Percentiles rank a stretch among this genome's conserved stretches.
These are phyloP conservation scores for Craspedostauros australis DNA, from an alignment of 108 stramenopile species.

Conservation along the genomic window DNA sequence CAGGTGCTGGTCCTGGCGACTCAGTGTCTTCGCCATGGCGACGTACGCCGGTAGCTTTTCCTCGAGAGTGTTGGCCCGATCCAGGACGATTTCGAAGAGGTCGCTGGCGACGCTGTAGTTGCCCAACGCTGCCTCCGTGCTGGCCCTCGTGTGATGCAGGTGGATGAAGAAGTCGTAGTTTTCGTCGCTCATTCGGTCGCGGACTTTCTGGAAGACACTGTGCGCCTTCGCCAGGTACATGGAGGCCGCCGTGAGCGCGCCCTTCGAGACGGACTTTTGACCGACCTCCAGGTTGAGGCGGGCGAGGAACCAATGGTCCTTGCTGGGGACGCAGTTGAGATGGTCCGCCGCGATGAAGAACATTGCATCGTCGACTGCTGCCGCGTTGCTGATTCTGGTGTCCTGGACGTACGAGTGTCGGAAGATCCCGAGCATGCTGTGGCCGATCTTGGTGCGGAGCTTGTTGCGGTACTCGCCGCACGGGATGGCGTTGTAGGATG, in stretches of 20 bases:
- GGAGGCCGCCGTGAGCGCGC: background rate
- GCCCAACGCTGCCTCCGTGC: background rate
- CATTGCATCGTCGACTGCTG: no score
- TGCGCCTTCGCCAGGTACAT: background rate
- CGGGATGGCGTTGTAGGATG: slow-evolving; percentile 19
- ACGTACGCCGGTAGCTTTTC: background rate
- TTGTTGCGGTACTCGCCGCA: slow-evolving; percentile 1
- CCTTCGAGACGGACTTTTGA: background rate
- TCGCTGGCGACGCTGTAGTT: background rate
- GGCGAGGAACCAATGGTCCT: background rate
- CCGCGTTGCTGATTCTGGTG: no score
- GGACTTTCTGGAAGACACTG: background rate
- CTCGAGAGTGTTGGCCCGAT: background rate
- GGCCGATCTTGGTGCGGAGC: slow-evolving; percentile 27
- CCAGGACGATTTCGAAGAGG: background rate
- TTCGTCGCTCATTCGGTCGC: background rate
- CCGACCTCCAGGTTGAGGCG: background rate
- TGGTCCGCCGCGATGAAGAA: no score
- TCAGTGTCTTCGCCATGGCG: background rate
- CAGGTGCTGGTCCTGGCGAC: background rate
- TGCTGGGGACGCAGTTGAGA: no score
- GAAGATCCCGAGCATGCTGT: slow-evolving; percentile 10
- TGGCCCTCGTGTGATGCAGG: background rate
- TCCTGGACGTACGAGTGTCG: no score
- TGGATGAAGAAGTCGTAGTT: slow-evolving; percentile 6